Evolutionary conservation across 2,329 filamentous ascomycete species (phyloP), one percentile per base, ranked within the genome.

Genomic region (Cercospora zeina): DNA sequence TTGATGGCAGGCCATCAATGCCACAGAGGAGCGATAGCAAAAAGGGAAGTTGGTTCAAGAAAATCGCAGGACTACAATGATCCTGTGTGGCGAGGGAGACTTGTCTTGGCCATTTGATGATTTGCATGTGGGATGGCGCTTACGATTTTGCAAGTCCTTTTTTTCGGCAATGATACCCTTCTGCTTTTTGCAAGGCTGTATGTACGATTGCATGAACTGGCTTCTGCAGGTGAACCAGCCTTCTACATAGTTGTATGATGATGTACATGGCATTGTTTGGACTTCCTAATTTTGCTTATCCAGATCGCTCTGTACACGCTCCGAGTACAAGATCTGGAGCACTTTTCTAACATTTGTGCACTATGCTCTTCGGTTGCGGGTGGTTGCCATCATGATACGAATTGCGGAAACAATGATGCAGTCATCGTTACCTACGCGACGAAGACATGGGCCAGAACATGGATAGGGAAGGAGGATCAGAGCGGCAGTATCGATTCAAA

Each of bases 1-100:
- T 74, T 71, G 78, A 80, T 69, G 77, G 75, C 11, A 66, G 77
- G 61, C 76, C 77, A 4, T 75, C 74, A 14, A 67, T 71, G 16
- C 72, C 70, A 21, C 67, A 64, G 39, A 55, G 66, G 16, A 67
- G 58, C 8, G 66, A 65, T 37, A 67, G 71, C 33, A 73, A 71
- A n/a, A 78, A 78, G 71, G 73, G 76, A 61, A 79, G 78, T 64
- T 80, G 78, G 78, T 76, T 81, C 36, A 80, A 80, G 76, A 80
- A 80, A 74, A 76, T 81, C 57, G 69, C 71, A 37, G 71, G 72
- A n/a, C 54, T 68, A 14, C 64, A 36, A 53, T 53, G 30, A 27
- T 11, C 49, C 49, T 53, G 27, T 21, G 16, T 33, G 49, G 49
- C 49, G 49, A 53, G n/a, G 49, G 11, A 34, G 14, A 49, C 14